phyloP scores from a whole-genome alignment of 1,284 basidiomycete genomes.

The Chiua sp. region DNA sequence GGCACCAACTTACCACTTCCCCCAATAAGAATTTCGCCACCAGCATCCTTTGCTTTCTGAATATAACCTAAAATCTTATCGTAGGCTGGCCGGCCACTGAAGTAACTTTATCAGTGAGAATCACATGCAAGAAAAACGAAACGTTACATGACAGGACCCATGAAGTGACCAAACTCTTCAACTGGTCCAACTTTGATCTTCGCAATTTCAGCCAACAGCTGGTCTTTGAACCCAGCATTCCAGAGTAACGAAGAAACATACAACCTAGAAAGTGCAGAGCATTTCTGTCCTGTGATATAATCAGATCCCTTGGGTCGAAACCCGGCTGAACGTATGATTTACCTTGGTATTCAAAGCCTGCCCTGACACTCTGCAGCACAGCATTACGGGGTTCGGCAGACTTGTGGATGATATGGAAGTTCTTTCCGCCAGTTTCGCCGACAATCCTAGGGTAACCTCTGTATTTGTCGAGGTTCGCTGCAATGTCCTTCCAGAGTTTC shows the following conservation, averaged over 20 bases:
- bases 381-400: conserved; percentile 90
- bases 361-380: conserved; percentile 88
- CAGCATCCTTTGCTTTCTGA: conserved; percentile 87
- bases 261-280: conserved; percentile 90
- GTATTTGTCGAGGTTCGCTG: conserved; percentile 86
- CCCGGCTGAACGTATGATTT: neutral
- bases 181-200: conserved; percentile 88
- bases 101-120: neutral
- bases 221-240: conserved; percentile 88
- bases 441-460: conserved; percentile 93
- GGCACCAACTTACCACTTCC: conserved; percentile 63
- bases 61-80: conserved; percentile 91
- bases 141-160: conserved; percentile 93
- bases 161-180: conserved; percentile 85
- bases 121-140: conserved; percentile 1
- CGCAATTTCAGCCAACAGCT: conserved; percentile 74
- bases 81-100: conserved; percentile 80
- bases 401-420: conserved; percentile 95
- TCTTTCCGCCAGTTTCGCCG: conserved; percentile 97
- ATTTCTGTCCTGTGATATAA: conserved; percentile 83
- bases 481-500: conserved; percentile 97
- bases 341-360: conserved; percentile 97
- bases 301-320: conserved; percentile 1
- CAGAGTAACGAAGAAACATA: conserved; percentile 92
- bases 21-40: conserved; percentile 89